Evolutionary conservation across 2,329 filamentous ascomycete species (phyloP).

Genomic region (Trichothecium roseum): DNA sequence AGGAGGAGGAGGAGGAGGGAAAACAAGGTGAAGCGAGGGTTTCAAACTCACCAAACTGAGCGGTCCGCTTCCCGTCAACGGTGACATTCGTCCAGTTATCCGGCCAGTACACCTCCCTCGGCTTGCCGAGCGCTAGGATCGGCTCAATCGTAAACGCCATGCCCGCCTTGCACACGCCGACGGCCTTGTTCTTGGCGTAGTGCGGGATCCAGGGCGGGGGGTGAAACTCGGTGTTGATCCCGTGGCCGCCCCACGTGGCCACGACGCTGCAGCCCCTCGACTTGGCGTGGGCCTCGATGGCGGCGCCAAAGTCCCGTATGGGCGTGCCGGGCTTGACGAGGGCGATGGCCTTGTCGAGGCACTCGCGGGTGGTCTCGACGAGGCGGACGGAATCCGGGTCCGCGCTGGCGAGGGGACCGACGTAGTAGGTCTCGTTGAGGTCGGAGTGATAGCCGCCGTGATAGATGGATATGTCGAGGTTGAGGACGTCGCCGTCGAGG

Average conservation of each 20-base stretch:
- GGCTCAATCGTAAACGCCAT: constrained; percentile 99
- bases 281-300: constrained; percentile 93
- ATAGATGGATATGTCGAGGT: constrained; percentile 92
- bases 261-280: constrained; percentile 77
- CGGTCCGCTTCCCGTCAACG: constrained; percentile 76
- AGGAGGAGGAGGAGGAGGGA: neutral
- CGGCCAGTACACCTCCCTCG: constrained; percentile 91
- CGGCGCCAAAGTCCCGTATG: constrained; percentile 86
- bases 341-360: constrained; percentile 77
- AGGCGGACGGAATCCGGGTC: constrained; percentile 82
- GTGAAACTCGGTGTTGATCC: constrained; percentile 90
- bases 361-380: constrained; percentile 82
- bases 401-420: constrained; percentile 74
- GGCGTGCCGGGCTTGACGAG: constrained; percentile 86
- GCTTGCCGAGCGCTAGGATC: constrained; percentile 89
- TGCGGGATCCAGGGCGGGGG: constrained; percentile 89
- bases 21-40: too few species aligned
- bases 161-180: constrained; percentile 84
- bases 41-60: constrained; percentile 70
- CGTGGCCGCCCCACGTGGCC: constrained; percentile 91
- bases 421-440: constrained; percentile 97
- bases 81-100: constrained; percentile 98
- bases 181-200: constrained; percentile 96
- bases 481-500: constrained; percentile 88
- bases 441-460: constrained; percentile 93